Percentiles rank a stretch among this genome's conserved stretches.
phyloP scores from a whole-genome alignment of 2,329 filamentous ascomycete species.

The Apiospora sp. region DNA sequence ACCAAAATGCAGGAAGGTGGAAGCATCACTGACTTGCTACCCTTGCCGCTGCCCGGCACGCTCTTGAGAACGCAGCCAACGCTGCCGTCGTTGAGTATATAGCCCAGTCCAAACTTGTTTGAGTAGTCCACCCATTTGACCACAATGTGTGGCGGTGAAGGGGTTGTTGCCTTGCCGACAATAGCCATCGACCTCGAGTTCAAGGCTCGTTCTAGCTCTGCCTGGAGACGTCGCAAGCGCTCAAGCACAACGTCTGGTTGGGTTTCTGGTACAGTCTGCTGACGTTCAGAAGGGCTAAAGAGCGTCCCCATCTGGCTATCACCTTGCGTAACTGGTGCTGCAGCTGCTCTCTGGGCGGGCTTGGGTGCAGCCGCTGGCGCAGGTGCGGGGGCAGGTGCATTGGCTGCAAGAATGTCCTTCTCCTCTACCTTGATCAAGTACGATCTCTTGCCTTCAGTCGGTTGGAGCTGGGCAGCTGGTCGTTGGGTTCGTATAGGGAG shows the following conservation, averaged over 20 bases:
- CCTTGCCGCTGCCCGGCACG: conserved; percentile 59
- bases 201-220: conserved; percentile 67
- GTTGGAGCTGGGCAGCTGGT: conserved; percentile 25
- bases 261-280: conserved; percentile 59
- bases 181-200: conserved; percentile 70
- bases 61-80: conserved; percentile 74
- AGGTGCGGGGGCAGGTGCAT: conserved; percentile 4
- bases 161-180: conserved; percentile 60
- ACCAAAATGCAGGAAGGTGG: conserved; percentile 78
- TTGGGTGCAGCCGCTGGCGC: conserved; percentile 10
- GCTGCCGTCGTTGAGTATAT: conserved; percentile 83
- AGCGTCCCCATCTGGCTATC: conserved; percentile 53
- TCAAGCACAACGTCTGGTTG: conserved; percentile 65
- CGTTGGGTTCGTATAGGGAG: conserved; percentile 32
- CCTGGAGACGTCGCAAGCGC: conserved; percentile 63
- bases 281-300: conserved; percentile 63
- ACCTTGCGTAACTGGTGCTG: conserved; percentile 30
- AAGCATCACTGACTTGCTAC: conserved; percentile 58
- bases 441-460: conserved; percentile 20
- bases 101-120: conserved; percentile 85
- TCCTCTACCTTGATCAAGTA: conserved; percentile 27
- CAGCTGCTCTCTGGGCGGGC: conserved; percentile 26
- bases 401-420: conserved; percentile 27
- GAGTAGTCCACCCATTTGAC: conserved; percentile 91
- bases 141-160: conserved; percentile 68